Conservation (phyloP, 78 protist species). For the Dictyostelium purpureum region DNA sequence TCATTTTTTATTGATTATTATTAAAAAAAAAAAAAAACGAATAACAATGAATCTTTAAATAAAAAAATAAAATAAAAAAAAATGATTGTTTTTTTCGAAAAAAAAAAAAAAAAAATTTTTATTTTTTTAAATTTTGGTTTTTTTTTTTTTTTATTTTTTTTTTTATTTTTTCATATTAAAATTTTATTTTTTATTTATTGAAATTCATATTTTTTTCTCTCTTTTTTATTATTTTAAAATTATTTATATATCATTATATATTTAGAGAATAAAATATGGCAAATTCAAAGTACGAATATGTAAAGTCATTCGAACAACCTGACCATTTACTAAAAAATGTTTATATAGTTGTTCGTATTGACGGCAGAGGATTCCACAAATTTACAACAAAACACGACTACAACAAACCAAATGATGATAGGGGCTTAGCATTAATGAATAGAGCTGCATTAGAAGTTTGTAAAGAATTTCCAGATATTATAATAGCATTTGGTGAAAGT, state of each 20-base stretch:
- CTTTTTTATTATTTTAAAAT: neutral
- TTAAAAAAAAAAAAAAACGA: no score
- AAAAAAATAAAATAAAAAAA: neutral
- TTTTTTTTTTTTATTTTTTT: neutral
- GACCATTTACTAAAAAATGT: constrained; percentile 80
- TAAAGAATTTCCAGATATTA: constrained; percentile 72
- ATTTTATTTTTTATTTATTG: neutral
- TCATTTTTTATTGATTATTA: neutral
- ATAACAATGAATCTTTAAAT: neutral
- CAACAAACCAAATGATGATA: constrained; percentile 87
- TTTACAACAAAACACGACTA: constrained; percentile 84
- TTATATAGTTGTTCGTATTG: constrained; percentile 93
- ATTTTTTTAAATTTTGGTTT: neutral
- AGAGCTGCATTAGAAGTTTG: constrained; percentile 83
- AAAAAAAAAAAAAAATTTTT: neutral
- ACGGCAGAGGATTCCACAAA: constrained; percentile 90
- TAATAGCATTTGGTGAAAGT: constrained; percentile 91
- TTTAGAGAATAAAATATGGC: constrained; percentile 77
- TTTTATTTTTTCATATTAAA: neutral
- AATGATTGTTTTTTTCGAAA: neutral
- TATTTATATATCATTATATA: neutral
- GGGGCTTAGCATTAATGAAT: constrained; percentile 88
- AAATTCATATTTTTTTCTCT: neutral
- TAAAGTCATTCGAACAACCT: constrained; percentile 86
- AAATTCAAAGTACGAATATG: constrained; percentile 90